Evolutionary conservation across 1,284 basidiomycete genomes (phyloP).

Genomic region (Cryptococcus depauperatus): DNA sequence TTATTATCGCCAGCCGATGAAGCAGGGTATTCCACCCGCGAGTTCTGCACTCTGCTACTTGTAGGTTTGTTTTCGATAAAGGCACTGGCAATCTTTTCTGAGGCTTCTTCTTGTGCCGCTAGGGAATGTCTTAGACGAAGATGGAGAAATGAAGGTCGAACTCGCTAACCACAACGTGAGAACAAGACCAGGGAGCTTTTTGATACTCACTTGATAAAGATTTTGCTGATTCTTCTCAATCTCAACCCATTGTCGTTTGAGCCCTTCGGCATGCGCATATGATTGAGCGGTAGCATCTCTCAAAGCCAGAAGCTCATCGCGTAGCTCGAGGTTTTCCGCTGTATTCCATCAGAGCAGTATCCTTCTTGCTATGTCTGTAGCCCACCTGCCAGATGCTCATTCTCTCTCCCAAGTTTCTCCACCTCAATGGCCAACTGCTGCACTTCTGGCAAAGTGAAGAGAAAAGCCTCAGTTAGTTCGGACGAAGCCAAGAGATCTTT

Average conservation of each 20-base stretch:
- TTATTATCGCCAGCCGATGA: constrained; percentile 15
- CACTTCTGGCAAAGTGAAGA: constrained; percentile 67
- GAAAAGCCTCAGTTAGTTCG: constrained; percentile 74
- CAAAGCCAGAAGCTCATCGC: constrained; percentile 63
- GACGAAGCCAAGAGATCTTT: constrained; percentile 75
- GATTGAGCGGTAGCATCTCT: constrained; percentile 71
- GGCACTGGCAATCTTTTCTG: constrained; percentile 67
- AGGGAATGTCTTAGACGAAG: constrained; percentile 76
- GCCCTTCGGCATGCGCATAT: constrained; percentile 69
- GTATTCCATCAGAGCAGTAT: constrained; percentile 1
- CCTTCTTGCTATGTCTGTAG: constrained; percentile 13
- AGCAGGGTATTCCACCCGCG: constrained; percentile 43
- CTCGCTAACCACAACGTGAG: constrained; percentile 52
- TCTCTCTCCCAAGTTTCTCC: constrained; percentile 66
- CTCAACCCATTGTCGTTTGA: constrained; percentile 73
- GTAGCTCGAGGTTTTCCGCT: constrained; percentile 64
- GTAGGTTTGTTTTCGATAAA: constrained; percentile 60
- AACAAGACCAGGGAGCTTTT: not conserved
- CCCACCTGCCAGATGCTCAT: constrained; percentile 74
- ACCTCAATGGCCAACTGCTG: constrained; percentile 65
- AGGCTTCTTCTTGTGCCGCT: constrained; percentile 76
- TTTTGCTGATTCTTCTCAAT: constrained; percentile 76
- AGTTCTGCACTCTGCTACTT: constrained; percentile 16
- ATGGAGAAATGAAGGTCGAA: constrained; percentile 73
- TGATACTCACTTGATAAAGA: constrained; percentile 63